phyloP scores from a whole-genome alignment of 169 alveolate species.

The Babesia bovis region DNA sequence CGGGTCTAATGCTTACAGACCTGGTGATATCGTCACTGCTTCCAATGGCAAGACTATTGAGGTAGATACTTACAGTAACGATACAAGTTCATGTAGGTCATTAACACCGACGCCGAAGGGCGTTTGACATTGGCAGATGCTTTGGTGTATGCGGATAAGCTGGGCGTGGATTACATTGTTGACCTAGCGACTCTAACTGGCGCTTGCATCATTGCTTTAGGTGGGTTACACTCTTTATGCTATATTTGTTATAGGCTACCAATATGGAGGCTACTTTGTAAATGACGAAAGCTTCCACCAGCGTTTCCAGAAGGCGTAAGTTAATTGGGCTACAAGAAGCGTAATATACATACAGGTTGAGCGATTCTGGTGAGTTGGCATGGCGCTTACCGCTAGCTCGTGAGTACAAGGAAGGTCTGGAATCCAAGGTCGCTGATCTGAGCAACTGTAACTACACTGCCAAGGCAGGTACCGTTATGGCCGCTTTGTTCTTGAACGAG shows the following conservation, averaged over 20 bases:
- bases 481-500: conserved; percentile 91
- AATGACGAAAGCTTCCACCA: conserved; percentile 39
- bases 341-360: conserved; percentile 37
- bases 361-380: conserved; percentile 78
- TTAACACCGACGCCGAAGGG: conserved; percentile 98
- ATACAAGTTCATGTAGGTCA: conserved; percentile 60
- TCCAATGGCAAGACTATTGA: conserved; percentile 93
- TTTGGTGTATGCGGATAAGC: conserved; percentile 87
- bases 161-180: conserved; percentile 83
- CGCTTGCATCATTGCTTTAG: conserved; percentile 86
- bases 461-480: conserved; percentile 84
- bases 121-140: conserved; percentile 96
- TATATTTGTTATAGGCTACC: conserved; percentile 26
- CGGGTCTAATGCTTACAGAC: conserved; percentile 86
- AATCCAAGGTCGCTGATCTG: conserved; percentile 88
- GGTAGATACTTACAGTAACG: conserved; percentile 4
- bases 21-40: conserved; percentile 91
- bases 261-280: conserved; percentile 54
- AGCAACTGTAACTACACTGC: conserved; percentile 75
- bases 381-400: conserved; percentile 89
- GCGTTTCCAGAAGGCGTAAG: conserved; percentile 50
- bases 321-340: not conserved
- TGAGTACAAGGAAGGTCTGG: conserved; percentile 78
- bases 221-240: conserved; percentile 46
- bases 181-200: conserved; percentile 97